Conservation (phyloP, 1,139 yeast species). For the Saccharomyces hybrid region DNA sequence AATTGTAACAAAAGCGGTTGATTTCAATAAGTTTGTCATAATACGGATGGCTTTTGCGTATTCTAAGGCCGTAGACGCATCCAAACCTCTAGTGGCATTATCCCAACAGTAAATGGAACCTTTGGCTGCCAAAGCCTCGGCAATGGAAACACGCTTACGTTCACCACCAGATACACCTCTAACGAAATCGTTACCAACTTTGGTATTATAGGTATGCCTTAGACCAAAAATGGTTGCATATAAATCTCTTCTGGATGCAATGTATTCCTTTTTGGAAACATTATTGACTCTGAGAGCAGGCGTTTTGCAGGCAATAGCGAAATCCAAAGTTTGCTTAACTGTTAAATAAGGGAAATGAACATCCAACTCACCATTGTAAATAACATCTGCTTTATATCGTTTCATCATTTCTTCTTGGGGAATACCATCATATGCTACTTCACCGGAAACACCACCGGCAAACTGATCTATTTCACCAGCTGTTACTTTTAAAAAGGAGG, state of each 20-base stretch:
- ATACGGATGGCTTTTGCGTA: conserved; percentile 40
- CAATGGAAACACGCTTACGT: conserved; percentile 74
- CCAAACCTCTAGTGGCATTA: conserved; percentile 56
- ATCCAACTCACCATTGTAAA: conserved; percentile 48
- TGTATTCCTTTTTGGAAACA: conserved; percentile 37
- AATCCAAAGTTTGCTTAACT: conserved; percentile 45
- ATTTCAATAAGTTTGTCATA: conserved; percentile 34
- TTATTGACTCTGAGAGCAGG: conserved; percentile 38
- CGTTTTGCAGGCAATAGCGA: conserved; percentile 35
- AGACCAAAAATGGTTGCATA: conserved; percentile 50
- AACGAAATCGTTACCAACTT: conserved; percentile 63
- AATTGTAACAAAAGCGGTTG: conserved; percentile 40
- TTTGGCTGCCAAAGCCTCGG: conserved; percentile 47
- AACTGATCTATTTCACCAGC: conserved; percentile 42
- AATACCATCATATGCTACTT: conserved; percentile 44
- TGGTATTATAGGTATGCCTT: conserved; percentile 58
- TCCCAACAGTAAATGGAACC: conserved; percentile 55
- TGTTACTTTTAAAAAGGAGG: conserved; percentile 48
- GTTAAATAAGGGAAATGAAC: conserved; percentile 47
- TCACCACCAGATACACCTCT: conserved; percentile 86
- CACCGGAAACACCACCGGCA: conserved; percentile 31
- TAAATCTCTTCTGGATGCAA: conserved; percentile 43
- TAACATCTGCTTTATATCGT: conserved; percentile 42
- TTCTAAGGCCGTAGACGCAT: conserved; percentile 50
- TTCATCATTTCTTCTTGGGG: conserved; percentile 42